Evolutionary conservation across 2,329 filamentous ascomycete species (phyloP).

Genomic region (Cadophora malorum): DNA sequence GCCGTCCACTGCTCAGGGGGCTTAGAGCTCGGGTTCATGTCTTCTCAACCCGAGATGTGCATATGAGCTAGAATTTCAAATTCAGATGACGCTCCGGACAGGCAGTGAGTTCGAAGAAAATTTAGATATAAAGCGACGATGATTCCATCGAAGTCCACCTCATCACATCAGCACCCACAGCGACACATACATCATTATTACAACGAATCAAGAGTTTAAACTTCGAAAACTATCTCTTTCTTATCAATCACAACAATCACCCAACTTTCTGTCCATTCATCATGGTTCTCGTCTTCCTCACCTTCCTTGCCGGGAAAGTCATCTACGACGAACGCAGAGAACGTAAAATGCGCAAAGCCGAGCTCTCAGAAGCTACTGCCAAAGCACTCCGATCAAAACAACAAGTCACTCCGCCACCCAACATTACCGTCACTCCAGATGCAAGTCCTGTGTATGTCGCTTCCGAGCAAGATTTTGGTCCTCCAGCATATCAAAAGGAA

Average conservation of each 20-base stretch:
- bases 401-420: background rate
- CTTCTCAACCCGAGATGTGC: slow-evolving; percentile 2
- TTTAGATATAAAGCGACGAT: background rate
- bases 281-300: slow-evolving; percentile 9
- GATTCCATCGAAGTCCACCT: background rate
- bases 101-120: background rate
- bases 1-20: background rate
- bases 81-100: background rate
- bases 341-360: slow-evolving; percentile 6
- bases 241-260: background rate
- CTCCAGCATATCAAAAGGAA: background rate
- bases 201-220: background rate
- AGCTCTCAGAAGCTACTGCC: background rate
- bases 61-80: background rate
- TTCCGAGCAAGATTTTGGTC: background rate
- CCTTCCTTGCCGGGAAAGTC: slow-evolving; percentile 9
- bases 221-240: background rate
- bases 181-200: background rate
- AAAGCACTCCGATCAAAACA: slow-evolving; percentile 3
- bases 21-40: slow-evolving; percentile 1
- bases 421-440: background rate
- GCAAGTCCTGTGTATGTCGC: background rate
- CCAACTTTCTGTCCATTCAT: background rate
- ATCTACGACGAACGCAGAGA: slow-evolving; percentile 11
- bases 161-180: background rate